Conservation (phyloP, 2,329 filamentous ascomycete genomes). For the Neonectria hederae region DNA sequence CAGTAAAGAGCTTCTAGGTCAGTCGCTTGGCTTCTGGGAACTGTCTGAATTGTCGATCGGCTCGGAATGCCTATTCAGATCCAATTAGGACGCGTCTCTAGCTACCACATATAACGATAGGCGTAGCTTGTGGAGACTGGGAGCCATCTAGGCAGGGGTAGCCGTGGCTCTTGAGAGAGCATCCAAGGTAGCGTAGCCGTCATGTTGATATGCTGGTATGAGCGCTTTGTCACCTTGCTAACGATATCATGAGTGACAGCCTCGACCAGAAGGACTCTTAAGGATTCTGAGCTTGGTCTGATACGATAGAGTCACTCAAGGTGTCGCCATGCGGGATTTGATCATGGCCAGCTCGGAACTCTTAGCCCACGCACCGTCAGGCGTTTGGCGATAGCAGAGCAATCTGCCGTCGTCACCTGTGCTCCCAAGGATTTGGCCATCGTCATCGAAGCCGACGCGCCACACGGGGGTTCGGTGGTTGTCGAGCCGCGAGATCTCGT, state of each 20-base stretch:
- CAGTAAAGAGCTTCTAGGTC: too few relatives aligned
- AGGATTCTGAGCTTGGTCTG: background rate
- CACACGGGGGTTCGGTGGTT: slow-evolving; percentile 77
- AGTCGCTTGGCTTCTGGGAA: background rate
- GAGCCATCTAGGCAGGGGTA: background rate
- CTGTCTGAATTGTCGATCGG: background rate
- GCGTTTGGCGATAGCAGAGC: slow-evolving; percentile 68
- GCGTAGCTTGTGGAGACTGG: background rate
- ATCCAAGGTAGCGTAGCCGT: background rate
- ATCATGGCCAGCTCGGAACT: slow-evolving; percentile 68
- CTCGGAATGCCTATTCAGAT: background rate
- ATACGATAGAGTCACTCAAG: slow-evolving; percentile 41
- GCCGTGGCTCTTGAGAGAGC: background rate
- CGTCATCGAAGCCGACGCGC: slow-evolving; percentile 75
- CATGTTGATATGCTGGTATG: background rate
- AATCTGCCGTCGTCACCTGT: slow-evolving; percentile 80
- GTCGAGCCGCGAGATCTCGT: slow-evolving; percentile 73
- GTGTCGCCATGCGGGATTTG: slow-evolving; percentile 62
- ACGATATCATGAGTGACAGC: background rate
- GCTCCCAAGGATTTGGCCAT: slow-evolving; percentile 77
- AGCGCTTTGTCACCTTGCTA: background rate
- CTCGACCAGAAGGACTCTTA: too few relatives aligned
- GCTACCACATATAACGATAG: background rate
- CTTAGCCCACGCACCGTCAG: slow-evolving; percentile 67
- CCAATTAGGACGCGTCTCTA: background rate